Evolutionary conservation across 2,329 filamentous ascomycete species (phyloP).

Genomic region (Botrytis cinerea): DNA sequence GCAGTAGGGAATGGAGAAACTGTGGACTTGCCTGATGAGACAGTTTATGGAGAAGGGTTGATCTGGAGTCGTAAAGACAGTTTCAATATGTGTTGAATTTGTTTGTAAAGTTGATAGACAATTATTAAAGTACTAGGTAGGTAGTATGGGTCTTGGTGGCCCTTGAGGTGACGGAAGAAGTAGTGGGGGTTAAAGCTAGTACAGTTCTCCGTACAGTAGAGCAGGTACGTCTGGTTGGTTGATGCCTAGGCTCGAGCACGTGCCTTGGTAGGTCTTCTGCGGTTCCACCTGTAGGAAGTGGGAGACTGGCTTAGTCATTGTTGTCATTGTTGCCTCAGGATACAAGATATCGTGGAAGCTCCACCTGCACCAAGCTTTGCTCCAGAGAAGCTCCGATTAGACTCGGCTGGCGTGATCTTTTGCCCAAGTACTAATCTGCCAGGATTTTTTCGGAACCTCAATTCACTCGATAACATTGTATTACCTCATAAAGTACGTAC

Average conservation of each 20-base stretch:
- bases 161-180: constrained; percentile 3
- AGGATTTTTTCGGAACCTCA: constrained; percentile 15
- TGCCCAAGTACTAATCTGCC: neutral
- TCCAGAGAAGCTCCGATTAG: constrained; percentile 5
- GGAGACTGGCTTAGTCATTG: neutral
- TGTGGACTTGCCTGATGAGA: neutral
- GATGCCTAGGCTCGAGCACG: neutral
- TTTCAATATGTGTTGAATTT: neutral
- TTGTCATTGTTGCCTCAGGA: neutral
- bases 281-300: neutral
- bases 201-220: neutral
- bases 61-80: neutral
- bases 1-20: neutral
- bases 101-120: neutral
- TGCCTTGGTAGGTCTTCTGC: neutral
- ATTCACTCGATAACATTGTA: constrained; percentile 7
- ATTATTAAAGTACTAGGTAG: neutral
- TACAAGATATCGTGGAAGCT: neutral
- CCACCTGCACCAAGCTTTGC: constrained; percentile 10
- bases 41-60: neutral
- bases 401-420: constrained; percentile 7
- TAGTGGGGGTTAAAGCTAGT: constrained; percentile 18
- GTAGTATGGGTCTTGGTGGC: neutral
- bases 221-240: neutral
- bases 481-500: constrained; percentile 11